phyloP scores from a whole-genome alignment of 164 flowering plant species.

The Stephania cephalantha region DNA sequence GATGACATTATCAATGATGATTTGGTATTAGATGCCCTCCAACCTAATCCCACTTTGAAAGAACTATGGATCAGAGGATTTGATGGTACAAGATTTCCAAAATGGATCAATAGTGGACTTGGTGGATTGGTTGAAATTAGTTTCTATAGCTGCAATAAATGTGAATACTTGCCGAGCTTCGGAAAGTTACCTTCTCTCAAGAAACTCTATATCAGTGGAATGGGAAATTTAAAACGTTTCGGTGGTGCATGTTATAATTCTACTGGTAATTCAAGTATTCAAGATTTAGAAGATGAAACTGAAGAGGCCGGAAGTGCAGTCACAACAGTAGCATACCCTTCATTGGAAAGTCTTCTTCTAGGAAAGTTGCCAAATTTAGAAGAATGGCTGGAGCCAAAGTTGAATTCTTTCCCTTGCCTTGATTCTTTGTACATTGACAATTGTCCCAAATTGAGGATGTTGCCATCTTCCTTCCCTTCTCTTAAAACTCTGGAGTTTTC shows the following conservation, averaged over 20 bases:
- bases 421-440: neutral
- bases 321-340: slow-evolving; percentile 10
- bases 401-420: slow-evolving; percentile 17
- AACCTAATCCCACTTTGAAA: slow-evolving; percentile 11
- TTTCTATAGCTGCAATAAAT: neutral
- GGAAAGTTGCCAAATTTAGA: slow-evolving; percentile 4
- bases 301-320: neutral
- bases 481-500: neutral
- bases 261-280: neutral
- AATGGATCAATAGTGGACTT: slow-evolving; percentile 1
- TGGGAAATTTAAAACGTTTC: slow-evolving; percentile 7
- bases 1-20: neutral
- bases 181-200: slow-evolving; percentile 19
- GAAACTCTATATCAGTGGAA: neutral
- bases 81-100: slow-evolving; percentile 4
- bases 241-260: slow-evolving; percentile 1
- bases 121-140: neutral
- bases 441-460: slow-evolving; percentile 3
- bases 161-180: slow-evolving; percentile 14
- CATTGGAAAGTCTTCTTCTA: slow-evolving; percentile 10
- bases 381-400: slow-evolving; percentile 14
- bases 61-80: neutral
- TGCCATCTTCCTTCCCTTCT: neutral
- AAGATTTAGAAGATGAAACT: neutral
- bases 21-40: slow-evolving; percentile 14